Conservation (phyloP, 2,329 filamentous ascomycete species). For the Aureobasidium sp. region DNA sequence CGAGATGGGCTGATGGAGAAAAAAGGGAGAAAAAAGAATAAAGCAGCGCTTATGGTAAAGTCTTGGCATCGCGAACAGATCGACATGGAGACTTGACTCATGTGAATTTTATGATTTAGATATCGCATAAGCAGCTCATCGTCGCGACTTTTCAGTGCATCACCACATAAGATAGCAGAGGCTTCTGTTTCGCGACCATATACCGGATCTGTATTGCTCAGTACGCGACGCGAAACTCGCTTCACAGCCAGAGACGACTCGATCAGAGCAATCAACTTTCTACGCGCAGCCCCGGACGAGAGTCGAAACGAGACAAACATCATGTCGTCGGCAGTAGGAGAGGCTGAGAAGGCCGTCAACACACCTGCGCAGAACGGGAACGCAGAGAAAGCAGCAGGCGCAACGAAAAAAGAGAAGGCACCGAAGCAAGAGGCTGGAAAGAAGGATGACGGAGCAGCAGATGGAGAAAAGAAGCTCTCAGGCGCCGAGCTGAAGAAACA, state of each 20-base stretch:
- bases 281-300: background rate
- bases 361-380: background rate
- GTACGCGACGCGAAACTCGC: background rate
- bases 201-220: background rate
- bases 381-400: slow-evolving; percentile 42
- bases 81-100: slow-evolving; percentile 2
- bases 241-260: background rate
- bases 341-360: background rate
- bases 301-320: background rate
- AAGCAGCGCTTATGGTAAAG: background rate
- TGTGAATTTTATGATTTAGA: slow-evolving; percentile 4
- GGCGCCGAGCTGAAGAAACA: slow-evolving; percentile 80
- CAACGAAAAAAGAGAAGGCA: slow-evolving; percentile 28
- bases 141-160: background rate
- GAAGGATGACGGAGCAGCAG: slow-evolving; percentile 10
- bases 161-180: background rate
- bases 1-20: background rate
- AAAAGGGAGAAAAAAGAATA: background rate
- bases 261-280: background rate
- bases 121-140: background rate
- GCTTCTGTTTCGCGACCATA: too few relatives aligned
- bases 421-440: slow-evolving; percentile 8
- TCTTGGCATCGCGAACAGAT: background rate
- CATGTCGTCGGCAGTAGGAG: slow-evolving; percentile 1
- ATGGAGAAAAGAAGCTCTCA: slow-evolving; percentile 49